Evolutionary conservation across 768 basidiomycete genomes (phyloP).

Genomic region (Lactarius deliciosus): DNA sequence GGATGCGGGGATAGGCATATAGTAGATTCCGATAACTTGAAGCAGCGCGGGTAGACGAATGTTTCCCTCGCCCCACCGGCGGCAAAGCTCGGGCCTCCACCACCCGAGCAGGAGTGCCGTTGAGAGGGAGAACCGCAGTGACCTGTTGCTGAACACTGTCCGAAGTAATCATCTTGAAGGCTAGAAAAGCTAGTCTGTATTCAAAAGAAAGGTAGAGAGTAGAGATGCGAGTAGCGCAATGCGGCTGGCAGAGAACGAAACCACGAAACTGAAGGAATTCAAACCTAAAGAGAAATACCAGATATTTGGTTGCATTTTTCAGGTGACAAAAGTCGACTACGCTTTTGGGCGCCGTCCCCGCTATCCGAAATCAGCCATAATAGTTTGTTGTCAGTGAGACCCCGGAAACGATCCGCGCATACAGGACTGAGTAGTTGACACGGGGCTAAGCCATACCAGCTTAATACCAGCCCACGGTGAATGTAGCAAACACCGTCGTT

Average conservation of each 20-base stretch:
- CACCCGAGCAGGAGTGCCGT: not conserved
- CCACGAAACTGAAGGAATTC: constrained; percentile 14
- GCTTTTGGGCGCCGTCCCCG: not conserved
- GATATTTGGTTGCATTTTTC: too few species aligned
- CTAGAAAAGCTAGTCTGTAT: constrained; percentile 12
- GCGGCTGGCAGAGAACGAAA: constrained; percentile 4
- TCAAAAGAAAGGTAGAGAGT: constrained; percentile 4
- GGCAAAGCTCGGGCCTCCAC: not conserved
- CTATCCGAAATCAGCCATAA: not conserved
- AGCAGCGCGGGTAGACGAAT: not conserved
- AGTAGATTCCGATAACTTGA: not conserved
- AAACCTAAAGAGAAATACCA: constrained; percentile 12
- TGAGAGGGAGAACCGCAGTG: not conserved
- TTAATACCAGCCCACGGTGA: not conserved
- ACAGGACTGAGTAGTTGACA: not conserved
- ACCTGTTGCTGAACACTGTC: not conserved
- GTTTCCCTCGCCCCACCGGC: not conserved
- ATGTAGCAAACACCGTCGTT: not conserved
- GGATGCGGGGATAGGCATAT: constrained; percentile 15
- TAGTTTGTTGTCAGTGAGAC: not conserved
- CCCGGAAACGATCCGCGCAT: not conserved
- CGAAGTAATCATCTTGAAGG: constrained; percentile 4
- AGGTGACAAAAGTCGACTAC: too few species aligned
- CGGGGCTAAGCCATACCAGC: too few species aligned
- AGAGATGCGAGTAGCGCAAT: not conserved